Evolutionary conservation across 106 monocot genomes (phyloP), one percentile per base, ranked within the genome.

Genomic region (Vanilla planifolia): DNA sequence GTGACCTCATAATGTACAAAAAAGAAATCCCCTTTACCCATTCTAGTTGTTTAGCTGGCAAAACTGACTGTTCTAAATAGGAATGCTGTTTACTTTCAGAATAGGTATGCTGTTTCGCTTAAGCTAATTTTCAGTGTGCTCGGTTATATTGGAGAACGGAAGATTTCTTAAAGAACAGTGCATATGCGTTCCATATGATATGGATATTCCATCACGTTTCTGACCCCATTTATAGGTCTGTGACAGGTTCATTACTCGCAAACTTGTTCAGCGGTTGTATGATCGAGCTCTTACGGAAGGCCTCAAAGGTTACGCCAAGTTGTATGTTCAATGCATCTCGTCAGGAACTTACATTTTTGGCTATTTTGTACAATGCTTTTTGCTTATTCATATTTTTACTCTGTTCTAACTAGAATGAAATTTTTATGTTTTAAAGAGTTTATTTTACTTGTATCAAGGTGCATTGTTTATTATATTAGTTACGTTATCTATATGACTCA

Each of bases 161-260:
- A n/a, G n/a, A n/a, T n/a, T n/a, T n/a, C n/a, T n/a, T n/a, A n/a
- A n/a, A n/a, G n/a, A n/a, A n/a, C n/a, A n/a, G n/a, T n/a, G n/a
- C n/a, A n/a, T n/a, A n/a, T n/a, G n/a, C n/a, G n/a, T n/a, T n/a
- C n/a, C n/a, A n/a, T n/a, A n/a, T n/a, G n/a, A n/a, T n/a, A n/a
- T n/a, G n/a, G n/a, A n/a, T n/a, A n/a, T n/a, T n/a, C n/a, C n/a
- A n/a, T n/a, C n/a, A n/a, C n/a, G n/a, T n/a, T n/a, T n/a, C n/a
- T n/a, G n/a, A n/a, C n/a, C 8, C 14, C 15, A 16, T 53, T 68
- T 71, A 48, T 65, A 89, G 89, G 68, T 89, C 4, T 68, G 89
- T 67, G 85, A 85, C 74, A 77, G 89, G 70, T 89, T 89, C 39
- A 77, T 89, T 65, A 70, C 20, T 65, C 80, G 89, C 39, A 89